Conservation (phyloP, 441 rosid species). For the Gossypium schwendimanii region DNA sequence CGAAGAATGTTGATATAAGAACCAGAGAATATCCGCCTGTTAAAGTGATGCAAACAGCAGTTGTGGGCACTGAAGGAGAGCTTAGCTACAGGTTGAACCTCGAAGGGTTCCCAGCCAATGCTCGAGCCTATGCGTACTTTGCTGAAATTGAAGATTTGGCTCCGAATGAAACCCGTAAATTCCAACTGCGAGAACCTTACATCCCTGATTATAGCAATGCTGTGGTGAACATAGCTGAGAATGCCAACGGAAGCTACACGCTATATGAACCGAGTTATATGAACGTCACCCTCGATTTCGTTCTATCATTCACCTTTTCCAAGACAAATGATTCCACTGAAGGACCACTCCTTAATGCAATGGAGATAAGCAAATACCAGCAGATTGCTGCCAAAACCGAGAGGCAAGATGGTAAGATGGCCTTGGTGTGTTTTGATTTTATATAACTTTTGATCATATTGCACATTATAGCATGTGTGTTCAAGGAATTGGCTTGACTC, state of each 20-base stretch:
- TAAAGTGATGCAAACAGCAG: conserved; percentile 94
- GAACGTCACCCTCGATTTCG: conserved; percentile 72
- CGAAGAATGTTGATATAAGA: conserved; percentile 38
- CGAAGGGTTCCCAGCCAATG: conserved; percentile 88
- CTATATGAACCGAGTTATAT: conserved; percentile 97
- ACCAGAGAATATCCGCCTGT: conserved; percentile 92
- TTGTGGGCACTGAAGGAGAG: conserved; percentile 65
- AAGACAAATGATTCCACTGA: conserved; percentile 71
- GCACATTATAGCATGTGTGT: not conserved
- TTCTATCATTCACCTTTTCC: conserved; percentile 62
- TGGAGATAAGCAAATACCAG: conserved; percentile 83
- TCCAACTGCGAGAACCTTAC: conserved; percentile 56
- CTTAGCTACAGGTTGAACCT: conserved; percentile 80
- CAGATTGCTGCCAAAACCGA: conserved; percentile 57
- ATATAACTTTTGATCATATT: not conserved
- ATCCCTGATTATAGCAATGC: conserved; percentile 75
- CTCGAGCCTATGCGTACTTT: conserved; percentile 85
- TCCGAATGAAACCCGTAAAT: conserved; percentile 66
- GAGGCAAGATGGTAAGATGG: conserved; percentile 50
- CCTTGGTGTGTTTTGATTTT: not conserved
- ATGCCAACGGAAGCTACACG: conserved; percentile 80
- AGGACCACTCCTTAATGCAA: conserved; percentile 84
- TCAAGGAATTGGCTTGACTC: conserved; percentile 2
- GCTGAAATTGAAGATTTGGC: conserved; percentile 81
- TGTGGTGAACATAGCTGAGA: conserved; percentile 86